A percentile compares a stretch with the other conserved stretches of the same genome.
These are phyloP conservation scores for Samsoniella hepiali DNA, from an alignment of 2,329 filamentous ascomycete species.

Conservation along the genomic window DNA sequence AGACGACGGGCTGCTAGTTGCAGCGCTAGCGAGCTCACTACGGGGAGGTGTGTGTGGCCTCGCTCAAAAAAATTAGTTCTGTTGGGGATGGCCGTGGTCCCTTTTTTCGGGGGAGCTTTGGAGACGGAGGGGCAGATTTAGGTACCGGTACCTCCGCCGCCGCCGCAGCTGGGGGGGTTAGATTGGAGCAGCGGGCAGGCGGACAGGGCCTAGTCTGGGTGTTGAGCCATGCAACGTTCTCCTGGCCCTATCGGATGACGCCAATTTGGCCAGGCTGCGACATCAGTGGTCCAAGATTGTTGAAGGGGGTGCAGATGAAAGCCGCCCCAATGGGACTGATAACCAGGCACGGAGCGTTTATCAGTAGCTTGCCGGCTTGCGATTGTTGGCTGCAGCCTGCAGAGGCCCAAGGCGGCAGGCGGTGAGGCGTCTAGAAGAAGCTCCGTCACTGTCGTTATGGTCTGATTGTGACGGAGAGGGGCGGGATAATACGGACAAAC, in stretches of 20 bases:
- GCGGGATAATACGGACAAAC: background rate
- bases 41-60: background rate
- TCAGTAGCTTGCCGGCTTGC: background rate
- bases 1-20: background rate
- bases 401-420: background rate
- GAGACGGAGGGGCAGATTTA: constrained; percentile 26
- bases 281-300: constrained; percentile 15
- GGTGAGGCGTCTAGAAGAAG: constrained; percentile 14
- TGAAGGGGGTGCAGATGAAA: constrained; percentile 20
- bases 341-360: background rate
- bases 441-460: background rate
- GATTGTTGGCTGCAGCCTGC: background rate
- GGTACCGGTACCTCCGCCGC: constrained; percentile 13
- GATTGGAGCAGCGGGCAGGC: background rate
- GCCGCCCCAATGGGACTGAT: constrained; percentile 1
- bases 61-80: constrained; percentile 36
- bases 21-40: constrained; percentile 2
- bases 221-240: constrained; percentile 18
- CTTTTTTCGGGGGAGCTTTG: constrained; percentile 14
- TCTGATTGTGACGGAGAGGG: background rate
- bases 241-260: constrained; percentile 3
- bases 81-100: constrained; percentile 37
- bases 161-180: background rate
- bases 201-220: background rate
- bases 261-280: constrained; percentile 7